Evolutionary conservation across 176 grass and related monocot species (phyloP), one percentile per base, ranked within the genome.

Genomic region (Tillandsia fasciculata): DNA sequence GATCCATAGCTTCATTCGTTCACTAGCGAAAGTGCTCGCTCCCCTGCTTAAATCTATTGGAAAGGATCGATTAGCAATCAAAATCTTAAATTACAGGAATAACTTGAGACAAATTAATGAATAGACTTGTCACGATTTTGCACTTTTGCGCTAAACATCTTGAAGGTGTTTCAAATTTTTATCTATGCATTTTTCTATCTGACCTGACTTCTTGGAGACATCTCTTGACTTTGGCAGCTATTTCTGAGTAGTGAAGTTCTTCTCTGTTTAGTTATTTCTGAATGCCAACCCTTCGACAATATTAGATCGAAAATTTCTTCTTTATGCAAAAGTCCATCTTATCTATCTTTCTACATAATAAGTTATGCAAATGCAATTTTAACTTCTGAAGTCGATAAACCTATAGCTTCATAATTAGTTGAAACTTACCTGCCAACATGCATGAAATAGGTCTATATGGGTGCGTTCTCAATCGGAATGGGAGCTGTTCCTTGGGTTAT

Each of bases 401-500:
- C n/a, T n/a, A n/a, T n/a, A n/a, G n/a, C n/a, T 27, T 53, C 59
- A 33, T 33, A 33, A 33, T 33, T 4, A 33, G 29, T 4, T 33
- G 29, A 0, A 33, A 33, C 29, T 33, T 33, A 33, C 6, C 33
- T 42, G 33, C 33, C 33, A 1, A 42, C 17, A 26, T 79, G 74
- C 17, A 20, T 72, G 49, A 47, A 66, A 80, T 52, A 93, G 90
- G 83, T 86, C 42, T 93, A 93, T 54, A 84, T 83, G 4, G 85
- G 71, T 24, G 52, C 90, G 71, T 93, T 64, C 80, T 86, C 90
- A 54, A 79, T 94, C 66, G 90, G 90, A 84, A 89, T 94, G 90
- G 90, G 86, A 64, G 80, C 90, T 79, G 83, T 94, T 64, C 90
- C 86, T 48, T 89, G 85, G 85, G 90, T 90, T 63, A 82, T 94